Evolutionary conservation across 305 asterid species (phyloP).

Genomic region (Striga hermonthica): DNA sequence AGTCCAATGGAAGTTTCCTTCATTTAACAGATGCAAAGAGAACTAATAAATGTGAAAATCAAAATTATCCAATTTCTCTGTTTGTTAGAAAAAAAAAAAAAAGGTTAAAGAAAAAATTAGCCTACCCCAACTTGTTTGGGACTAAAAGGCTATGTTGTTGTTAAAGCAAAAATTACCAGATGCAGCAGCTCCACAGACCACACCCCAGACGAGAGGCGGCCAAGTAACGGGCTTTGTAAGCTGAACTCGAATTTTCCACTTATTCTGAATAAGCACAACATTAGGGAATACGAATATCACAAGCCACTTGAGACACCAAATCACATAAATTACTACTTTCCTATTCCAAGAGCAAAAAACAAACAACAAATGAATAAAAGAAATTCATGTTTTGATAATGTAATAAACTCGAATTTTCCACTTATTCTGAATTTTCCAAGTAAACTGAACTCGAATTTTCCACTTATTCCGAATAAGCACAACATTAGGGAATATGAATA

Average conservation of each 20-base stretch:
- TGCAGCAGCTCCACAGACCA: constrained; percentile 99
- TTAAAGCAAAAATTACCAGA: constrained; percentile 55
- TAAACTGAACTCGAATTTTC: not conserved
- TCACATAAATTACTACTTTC: too few species aligned
- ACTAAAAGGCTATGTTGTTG: too few species aligned
- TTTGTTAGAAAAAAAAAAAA: too few species aligned
- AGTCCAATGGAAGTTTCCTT: constrained; percentile 93
- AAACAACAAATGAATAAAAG: not conserved
- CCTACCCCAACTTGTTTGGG: too few species aligned
- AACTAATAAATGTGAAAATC: not conserved
- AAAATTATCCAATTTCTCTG: too few species aligned
- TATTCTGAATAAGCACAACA: constrained; percentile 46
- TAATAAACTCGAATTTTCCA: constrained; percentile 27
- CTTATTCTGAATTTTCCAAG: not conserved
- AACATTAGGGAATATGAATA: not conserved
- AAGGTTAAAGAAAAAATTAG: constrained; percentile 29
- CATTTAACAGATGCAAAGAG: constrained; percentile 19
- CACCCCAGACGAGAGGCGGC: constrained; percentile 99
- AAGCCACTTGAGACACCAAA: too few species aligned
- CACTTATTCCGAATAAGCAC: not conserved
- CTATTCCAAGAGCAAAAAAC: not conserved
- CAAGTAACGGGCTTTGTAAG: constrained; percentile 95
- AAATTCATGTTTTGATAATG: not conserved
- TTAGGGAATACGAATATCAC: not conserved
- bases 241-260: constrained; percentile 90